Percentiles rank a stretch among this genome's conserved stretches.
These are phyloP conservation scores for Hamamelis virginiana DNA, from an alignment of 164 flowering plant genomes.

Conservation along the genomic window DNA sequence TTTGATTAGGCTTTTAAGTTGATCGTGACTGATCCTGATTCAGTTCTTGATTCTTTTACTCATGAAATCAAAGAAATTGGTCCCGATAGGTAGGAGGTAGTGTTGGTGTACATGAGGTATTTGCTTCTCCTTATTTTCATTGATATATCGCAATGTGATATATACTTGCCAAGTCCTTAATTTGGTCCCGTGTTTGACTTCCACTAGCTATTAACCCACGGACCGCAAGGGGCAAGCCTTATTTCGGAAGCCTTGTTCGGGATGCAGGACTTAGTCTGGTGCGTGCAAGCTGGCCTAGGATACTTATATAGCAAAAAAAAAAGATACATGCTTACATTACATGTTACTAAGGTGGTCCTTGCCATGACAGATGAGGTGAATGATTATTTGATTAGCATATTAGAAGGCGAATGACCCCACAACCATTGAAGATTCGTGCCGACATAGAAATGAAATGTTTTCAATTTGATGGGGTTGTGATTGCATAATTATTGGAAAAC, in stretches of 20 bases:
- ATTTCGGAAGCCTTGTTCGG: too few species aligned
- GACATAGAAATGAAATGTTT: constrained; percentile 74
- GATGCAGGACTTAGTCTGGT: too few species aligned
- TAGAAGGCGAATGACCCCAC: constrained; percentile 68
- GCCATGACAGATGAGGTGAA: constrained; percentile 63
- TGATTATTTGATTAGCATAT: constrained; percentile 61
- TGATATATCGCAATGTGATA: background rate
- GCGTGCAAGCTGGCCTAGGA: too few species aligned
- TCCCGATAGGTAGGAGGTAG: constrained; percentile 74
- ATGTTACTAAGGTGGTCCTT: constrained; percentile 63
- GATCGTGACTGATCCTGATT: constrained; percentile 63
- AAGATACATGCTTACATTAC: background rate
- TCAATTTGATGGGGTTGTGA: constrained; percentile 39
- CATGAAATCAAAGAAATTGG: constrained; percentile 71
- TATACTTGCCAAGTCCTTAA: too few species aligned
- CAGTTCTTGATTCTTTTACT: constrained; percentile 53
- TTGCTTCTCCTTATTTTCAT: too few species aligned
- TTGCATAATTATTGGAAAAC: too few species aligned
- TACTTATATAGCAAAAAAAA: too few species aligned
- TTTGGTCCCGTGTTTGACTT: too few species aligned
- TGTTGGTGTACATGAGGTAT: background rate
- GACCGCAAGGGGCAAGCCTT: too few species aligned
- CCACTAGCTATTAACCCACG: too few species aligned
- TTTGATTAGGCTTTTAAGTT: constrained; percentile 60
- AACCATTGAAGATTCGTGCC: constrained; percentile 68